A percentile compares a stretch with the other conserved stretches of the same genome.
Evolutionary conservation across 352 stramenopile genomes (phyloP).

Genomic region (Globisporangium emineosum): DNA sequence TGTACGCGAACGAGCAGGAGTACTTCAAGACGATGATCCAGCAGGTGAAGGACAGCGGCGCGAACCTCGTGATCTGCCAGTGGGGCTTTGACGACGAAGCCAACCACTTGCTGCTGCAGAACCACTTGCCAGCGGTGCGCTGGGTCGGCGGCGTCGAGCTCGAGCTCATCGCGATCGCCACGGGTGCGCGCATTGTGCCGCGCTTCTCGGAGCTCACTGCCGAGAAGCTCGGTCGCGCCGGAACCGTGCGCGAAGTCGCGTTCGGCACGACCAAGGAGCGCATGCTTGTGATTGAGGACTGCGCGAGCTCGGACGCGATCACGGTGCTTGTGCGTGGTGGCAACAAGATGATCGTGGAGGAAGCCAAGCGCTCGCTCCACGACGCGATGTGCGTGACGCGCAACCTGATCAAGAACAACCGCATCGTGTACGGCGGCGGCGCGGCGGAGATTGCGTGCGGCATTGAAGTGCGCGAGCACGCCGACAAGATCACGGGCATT

Average conservation of each 20-base stretch:
- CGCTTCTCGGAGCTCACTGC: slow-evolving; percentile 96
- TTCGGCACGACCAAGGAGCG: slow-evolving; percentile 98
- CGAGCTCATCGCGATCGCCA: slow-evolving; percentile 99
- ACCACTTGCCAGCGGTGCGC: slow-evolving; percentile 95
- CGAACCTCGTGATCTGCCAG: slow-evolving; percentile 99
- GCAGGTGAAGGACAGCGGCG: slow-evolving; percentile 98
- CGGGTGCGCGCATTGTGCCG: slow-evolving; percentile 97
- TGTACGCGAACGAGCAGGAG: slow-evolving; percentile 97
- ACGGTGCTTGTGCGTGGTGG: slow-evolving; percentile 98
- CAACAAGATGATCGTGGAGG: slow-evolving; percentile 99
- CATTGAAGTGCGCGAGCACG: slow-evolving; percentile 91
- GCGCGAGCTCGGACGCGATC: slow-evolving; percentile 96
- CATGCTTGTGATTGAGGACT: slow-evolving; percentile 99
- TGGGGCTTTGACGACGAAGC: slow-evolving; percentile 99
- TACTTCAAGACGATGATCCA: slow-evolving; percentile 99
- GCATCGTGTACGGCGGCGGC: slow-evolving; percentile 98
- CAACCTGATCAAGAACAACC: slow-evolving; percentile 99
- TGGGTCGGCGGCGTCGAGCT: slow-evolving; percentile 99
- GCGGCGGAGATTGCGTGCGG: slow-evolving; percentile 97
- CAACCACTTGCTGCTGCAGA: slow-evolving; percentile 98
- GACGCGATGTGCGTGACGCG: slow-evolving; percentile 99
- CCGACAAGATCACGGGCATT: slow-evolving; percentile 81
- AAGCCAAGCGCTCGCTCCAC: slow-evolving; percentile 99
- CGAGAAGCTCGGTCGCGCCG: slow-evolving; percentile 96
- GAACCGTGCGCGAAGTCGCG: slow-evolving; percentile 94